Conservation (phyloP, 2,329 filamentous ascomycete species). For the Endocalyx cinctus region DNA sequence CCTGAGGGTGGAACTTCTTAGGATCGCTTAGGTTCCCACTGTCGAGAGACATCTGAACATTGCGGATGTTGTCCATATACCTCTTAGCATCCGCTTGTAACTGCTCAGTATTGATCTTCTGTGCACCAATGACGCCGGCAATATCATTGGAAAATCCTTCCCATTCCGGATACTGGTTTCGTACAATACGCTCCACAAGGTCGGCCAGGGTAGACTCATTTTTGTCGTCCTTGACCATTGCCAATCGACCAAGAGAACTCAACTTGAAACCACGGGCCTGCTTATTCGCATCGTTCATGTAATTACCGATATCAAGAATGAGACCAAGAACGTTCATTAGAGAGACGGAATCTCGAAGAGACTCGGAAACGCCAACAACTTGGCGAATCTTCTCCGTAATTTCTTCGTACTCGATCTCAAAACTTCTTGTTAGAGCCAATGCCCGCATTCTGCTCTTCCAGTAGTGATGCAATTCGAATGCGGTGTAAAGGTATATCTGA, state of each 20-base stretch:
- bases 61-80: slow-evolving; percentile 93
- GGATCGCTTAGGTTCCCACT: slow-evolving; percentile 91
- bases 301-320: slow-evolving; percentile 97
- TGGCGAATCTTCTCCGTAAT: slow-evolving; percentile 80
- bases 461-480: slow-evolving; percentile 93
- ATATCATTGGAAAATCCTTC: slow-evolving; percentile 86
- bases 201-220: slow-evolving; percentile 96
- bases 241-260: slow-evolving; percentile 83
- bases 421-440: slow-evolving; percentile 76
- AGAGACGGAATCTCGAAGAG: slow-evolving; percentile 82
- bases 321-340: slow-evolving; percentile 94
- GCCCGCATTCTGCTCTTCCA: slow-evolving; percentile 98
- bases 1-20: slow-evolving; percentile 96
- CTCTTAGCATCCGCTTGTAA: slow-evolving; percentile 80
- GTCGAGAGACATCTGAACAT: slow-evolving; percentile 87
- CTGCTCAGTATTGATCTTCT: slow-evolving; percentile 95
- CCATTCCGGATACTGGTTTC: slow-evolving; percentile 95
- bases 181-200: slow-evolving; percentile 91
- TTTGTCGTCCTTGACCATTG: slow-evolving; percentile 99
- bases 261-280: slow-evolving; percentile 98
- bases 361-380: slow-evolving; percentile 83
- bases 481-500: slow-evolving; percentile 89
- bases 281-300: slow-evolving; percentile 99
- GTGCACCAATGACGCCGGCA: slow-evolving; percentile 65
- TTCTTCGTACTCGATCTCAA: slow-evolving; percentile 86